Conservation (phyloP, 192 early-diverging fungal genomes). For the Linderina pennispora region DNA sequence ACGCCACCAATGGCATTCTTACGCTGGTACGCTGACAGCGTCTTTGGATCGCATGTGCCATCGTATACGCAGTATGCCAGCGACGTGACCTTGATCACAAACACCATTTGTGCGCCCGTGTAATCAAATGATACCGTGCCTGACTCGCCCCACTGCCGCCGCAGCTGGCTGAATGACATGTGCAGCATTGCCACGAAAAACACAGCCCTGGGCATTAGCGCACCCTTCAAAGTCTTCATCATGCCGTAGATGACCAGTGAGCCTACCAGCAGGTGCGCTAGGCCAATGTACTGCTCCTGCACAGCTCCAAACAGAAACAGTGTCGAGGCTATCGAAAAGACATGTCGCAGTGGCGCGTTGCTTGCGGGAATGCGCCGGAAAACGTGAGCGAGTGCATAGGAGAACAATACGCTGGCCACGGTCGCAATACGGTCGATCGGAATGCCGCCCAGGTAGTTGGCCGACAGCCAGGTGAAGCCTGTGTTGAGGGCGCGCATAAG, state of each 20-base stretch:
- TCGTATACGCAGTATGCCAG: constrained; percentile 84
- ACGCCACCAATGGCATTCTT: constrained; percentile 51
- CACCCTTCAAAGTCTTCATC: constrained; percentile 38
- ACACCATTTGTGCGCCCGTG: constrained; percentile 90
- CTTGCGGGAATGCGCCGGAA: constrained; percentile 52
- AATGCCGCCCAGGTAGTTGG: constrained; percentile 41
- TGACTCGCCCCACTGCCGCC: constrained; percentile 24
- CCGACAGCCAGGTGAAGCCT: constrained; percentile 18
- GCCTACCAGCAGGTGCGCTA: constrained; percentile 49
- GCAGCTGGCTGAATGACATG: constrained; percentile 53
- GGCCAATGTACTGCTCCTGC: constrained; percentile 52
- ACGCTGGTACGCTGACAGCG: constrained; percentile 57
- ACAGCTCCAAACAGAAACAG: constrained; percentile 50
- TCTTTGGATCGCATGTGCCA: constrained; percentile 46
- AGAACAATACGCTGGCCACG: constrained; percentile 47
- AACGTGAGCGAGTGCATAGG: constrained; percentile 51
- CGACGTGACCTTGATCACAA: constrained; percentile 87
- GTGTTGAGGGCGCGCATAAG: constrained; percentile 24
- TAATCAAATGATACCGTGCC: constrained; percentile 64
- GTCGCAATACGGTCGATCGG: constrained; percentile 56
- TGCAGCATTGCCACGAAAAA: constrained; percentile 60
- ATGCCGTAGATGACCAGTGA: constrained; percentile 50
- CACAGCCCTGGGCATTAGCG: constrained; percentile 51
- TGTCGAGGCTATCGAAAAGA: constrained; percentile 52
- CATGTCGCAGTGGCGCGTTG: constrained; percentile 47